A percentile compares a stretch with the other conserved stretches of the same genome.
phyloP scores from a whole-genome alignment of 768 basidiomycete genomes.

The Suillus tomentosus region DNA sequence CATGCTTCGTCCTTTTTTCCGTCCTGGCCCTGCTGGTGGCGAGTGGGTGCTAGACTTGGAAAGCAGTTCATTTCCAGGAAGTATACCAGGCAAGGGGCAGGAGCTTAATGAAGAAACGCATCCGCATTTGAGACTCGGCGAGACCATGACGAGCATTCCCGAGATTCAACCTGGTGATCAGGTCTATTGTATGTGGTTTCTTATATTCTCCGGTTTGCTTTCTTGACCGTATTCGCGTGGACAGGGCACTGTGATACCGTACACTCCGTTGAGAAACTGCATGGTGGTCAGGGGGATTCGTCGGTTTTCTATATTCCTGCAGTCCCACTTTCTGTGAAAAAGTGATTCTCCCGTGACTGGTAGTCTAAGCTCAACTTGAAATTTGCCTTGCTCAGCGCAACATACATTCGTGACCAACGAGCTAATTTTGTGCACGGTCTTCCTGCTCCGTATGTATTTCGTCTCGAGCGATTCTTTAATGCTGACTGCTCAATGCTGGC shows the following conservation, averaged over 20 bases:
- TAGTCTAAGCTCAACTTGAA: background rate
- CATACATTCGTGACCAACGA: constrained; percentile 52
- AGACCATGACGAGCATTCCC: constrained; percentile 62
- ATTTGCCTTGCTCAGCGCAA: constrained; percentile 35
- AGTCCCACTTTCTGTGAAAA: constrained; percentile 50
- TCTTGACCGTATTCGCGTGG: background rate
- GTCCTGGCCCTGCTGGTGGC: constrained; percentile 33
- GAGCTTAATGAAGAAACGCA: constrained; percentile 58
- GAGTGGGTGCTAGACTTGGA: constrained; percentile 62
- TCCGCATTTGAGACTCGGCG: constrained; percentile 58
- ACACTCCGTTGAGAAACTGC: constrained; percentile 55
- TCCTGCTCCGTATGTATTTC: constrained; percentile 46
- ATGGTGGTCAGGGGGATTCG: constrained; percentile 49
- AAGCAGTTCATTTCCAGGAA: constrained; percentile 54
- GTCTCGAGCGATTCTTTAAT: background rate
- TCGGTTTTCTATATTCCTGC: constrained; percentile 61
- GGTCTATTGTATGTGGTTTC: constrained; percentile 49
- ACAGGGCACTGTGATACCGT: constrained; percentile 57
- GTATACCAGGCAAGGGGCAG: constrained; percentile 52
- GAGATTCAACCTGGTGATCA: constrained; percentile 64
- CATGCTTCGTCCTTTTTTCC: constrained; percentile 70
- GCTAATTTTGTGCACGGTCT: constrained; percentile 47
- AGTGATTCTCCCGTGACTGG: constrained; percentile 34
- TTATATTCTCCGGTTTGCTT: background rate
- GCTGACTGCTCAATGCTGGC: background rate